Evolutionary conservation across 768 basidiomycete genomes (phyloP).

Genomic region (Russula sp.): DNA sequence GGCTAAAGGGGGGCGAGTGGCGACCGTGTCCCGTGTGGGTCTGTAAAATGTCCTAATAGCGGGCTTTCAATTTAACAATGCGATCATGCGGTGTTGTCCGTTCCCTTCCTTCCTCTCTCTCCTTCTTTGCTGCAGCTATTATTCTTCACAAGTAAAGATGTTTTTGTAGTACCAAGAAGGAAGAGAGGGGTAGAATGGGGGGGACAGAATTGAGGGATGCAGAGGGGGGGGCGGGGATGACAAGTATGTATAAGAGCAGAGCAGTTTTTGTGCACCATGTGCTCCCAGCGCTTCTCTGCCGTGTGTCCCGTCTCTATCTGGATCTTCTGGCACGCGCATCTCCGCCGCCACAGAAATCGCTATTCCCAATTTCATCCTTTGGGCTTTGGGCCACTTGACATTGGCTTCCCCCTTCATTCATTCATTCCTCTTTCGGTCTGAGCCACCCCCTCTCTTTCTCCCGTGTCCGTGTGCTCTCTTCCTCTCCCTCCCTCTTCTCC

Average conservation of each 20-base stretch:
- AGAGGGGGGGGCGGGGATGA: slow-evolving; percentile 27
- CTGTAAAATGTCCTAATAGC: slow-evolving; percentile 28
- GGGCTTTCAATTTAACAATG: slow-evolving; percentile 20
- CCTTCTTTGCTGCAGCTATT: background rate
- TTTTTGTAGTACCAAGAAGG: background rate
- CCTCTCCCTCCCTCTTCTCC: background rate
- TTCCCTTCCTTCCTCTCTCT: background rate
- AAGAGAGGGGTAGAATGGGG: background rate
- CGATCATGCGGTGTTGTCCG: slow-evolving; percentile 20
- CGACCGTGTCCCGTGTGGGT: slow-evolving; percentile 26
- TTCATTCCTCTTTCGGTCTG: no score
- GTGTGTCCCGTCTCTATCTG: background rate
- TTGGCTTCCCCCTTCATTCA: background rate
- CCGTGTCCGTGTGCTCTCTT: background rate
- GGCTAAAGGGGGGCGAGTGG: background rate
- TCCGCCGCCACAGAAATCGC: slow-evolving; percentile 4
- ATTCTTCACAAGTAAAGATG: background rate
- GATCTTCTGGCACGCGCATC: background rate
- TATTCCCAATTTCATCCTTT: background rate
- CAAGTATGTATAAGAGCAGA: slow-evolving; percentile 17
- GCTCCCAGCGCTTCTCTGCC: slow-evolving; percentile 21
- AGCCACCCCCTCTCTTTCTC: no score
- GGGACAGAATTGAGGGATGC: slow-evolving; percentile 10
- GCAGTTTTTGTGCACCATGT: slow-evolving; percentile 17
- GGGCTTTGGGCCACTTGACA: background rate